phyloP scores from a whole-genome alignment of 305 asterid genomes.

The Fraxinus floribunda region DNA sequence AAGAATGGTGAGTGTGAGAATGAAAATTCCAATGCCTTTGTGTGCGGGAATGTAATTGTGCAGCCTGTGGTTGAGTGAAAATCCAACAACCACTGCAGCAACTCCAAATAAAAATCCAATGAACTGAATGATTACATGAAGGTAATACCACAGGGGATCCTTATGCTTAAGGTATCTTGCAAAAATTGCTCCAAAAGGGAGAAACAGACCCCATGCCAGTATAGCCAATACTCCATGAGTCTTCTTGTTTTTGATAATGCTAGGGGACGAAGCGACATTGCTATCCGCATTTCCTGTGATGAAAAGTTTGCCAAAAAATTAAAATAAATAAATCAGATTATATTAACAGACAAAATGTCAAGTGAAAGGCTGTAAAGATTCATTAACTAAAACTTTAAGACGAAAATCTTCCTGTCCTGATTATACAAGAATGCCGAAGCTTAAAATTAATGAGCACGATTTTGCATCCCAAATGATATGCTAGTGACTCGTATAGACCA shows the following conservation, averaged over 20 bases:
- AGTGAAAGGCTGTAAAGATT: not conserved
- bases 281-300: slow-evolving; percentile 46
- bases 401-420: not conserved
- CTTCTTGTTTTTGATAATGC: slow-evolving; percentile 48
- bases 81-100: slow-evolving; percentile 65
- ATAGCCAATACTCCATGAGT: slow-evolving; percentile 75
- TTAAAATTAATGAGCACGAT: not conserved
- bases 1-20: slow-evolving; percentile 63
- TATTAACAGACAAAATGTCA: not conserved
- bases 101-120: slow-evolving; percentile 70
- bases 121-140: slow-evolving; percentile 70
- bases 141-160: slow-evolving; percentile 69
- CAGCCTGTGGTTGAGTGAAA: slow-evolving; percentile 57
- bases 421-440: not conserved
- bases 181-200: slow-evolving; percentile 69
- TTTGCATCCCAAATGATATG: not conserved
- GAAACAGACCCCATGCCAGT: slow-evolving; percentile 79
- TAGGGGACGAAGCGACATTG: slow-evolving; percentile 25
- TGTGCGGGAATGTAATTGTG: slow-evolving; percentile 65
- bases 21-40: slow-evolving; percentile 76
- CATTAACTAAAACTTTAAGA: not conserved
- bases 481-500: not conserved
- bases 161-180: slow-evolving; percentile 72
- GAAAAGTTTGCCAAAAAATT: not conserved
- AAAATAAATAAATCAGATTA: not conserved